Conservation (phyloP, 345 rosid species). For the Eucalyptus curtisii region DNA sequence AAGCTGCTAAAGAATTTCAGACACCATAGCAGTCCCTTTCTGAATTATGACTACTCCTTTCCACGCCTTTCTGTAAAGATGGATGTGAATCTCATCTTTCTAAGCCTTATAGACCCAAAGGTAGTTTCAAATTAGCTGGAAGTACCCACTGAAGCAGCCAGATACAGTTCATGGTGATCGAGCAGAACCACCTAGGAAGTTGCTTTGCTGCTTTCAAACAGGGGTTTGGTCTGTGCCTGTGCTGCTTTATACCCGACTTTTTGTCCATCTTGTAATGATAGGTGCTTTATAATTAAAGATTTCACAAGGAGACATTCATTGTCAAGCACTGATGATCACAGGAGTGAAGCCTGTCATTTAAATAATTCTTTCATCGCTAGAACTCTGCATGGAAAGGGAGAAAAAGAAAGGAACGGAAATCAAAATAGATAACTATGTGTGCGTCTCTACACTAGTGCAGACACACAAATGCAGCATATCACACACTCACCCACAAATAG, state of each 20-base stretch:
- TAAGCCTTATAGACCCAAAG: neutral
- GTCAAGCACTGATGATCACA: neutral
- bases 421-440: neutral
- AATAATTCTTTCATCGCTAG: constrained; percentile 24
- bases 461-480: neutral
- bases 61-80: neutral
- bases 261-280: neutral
- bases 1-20: neutral
- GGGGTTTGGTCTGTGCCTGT: neutral
- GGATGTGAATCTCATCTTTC: neutral
- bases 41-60: neutral
- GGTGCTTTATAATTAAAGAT: neutral
- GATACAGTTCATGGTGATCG: neutral
- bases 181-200: neutral
- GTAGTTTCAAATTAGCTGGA: neutral
- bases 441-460: neutral
- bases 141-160: neutral
- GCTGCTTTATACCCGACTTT: neutral
- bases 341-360: neutral
- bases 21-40: neutral
- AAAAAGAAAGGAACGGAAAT: neutral
- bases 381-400: constrained; percentile 13
- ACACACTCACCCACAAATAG: neutral
- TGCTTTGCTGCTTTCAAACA: neutral
- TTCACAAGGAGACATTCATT: neutral